Conservation (phyloP, 371 early-diverging fungal species). For the Nematocida ironsii region DNA sequence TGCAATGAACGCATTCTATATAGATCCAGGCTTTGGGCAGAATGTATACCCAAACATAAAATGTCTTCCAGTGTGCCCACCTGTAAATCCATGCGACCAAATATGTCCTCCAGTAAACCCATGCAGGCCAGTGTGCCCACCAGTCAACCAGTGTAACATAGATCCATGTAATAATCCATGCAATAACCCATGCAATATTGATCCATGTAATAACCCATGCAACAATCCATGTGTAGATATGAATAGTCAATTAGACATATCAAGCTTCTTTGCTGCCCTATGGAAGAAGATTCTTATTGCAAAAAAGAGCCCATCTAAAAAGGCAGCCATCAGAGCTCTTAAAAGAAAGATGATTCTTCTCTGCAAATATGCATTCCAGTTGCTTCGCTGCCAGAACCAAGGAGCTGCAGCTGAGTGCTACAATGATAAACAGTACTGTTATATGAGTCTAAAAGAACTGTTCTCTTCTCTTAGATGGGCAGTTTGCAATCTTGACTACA, state of each 20-base stretch:
- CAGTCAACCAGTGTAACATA: not conserved
- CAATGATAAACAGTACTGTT: not conserved
- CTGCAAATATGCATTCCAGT: not conserved
- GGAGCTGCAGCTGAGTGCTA: not conserved
- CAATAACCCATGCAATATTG: not conserved
- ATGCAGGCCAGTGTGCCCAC: slow-evolving; percentile 50
- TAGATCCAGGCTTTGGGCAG: no score
- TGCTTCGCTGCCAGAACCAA: slow-evolving; percentile 24
- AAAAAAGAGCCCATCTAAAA: not conserved
- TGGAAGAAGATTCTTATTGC: slow-evolving; percentile 4
- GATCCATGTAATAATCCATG: not conserved
- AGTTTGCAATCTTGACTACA: slow-evolving; percentile 6
- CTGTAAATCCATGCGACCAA: slow-evolving; percentile 14
- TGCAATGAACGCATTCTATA: no score
- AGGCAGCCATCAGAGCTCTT: not conserved
- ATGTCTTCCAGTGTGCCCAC: slow-evolving; percentile 48
- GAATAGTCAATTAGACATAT: not conserved
- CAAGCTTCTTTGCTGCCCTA: slow-evolving; percentile 18
- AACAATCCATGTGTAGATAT: slow-evolving; percentile 1
- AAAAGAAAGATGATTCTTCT: slow-evolving; percentile 21
- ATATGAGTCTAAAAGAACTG: not conserved
- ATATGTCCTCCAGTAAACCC: slow-evolving; percentile 26
- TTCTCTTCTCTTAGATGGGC: slow-evolving; percentile 26
- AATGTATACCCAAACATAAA: no score
- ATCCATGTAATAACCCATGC: slow-evolving; percentile 8